These are phyloP conservation scores for Fermentozyma sake DNA, from an alignment of 1,139 yeast species.

Conservation along the genomic window DNA sequence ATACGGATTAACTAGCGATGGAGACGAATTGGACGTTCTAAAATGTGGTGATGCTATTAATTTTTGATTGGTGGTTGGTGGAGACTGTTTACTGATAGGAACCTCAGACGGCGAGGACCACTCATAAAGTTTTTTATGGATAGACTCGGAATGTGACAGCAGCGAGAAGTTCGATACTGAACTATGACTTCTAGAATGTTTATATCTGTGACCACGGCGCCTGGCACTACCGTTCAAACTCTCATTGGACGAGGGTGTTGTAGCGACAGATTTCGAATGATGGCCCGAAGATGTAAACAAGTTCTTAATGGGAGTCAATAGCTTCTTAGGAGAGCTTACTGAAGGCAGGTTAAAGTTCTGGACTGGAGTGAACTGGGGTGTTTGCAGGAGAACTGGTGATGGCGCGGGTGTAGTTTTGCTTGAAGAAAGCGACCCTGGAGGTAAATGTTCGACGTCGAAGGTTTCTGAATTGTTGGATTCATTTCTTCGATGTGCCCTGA, in stretches of 20 bases:
- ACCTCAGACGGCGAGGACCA: too few species aligned
- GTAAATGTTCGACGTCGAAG: constrained; percentile 8
- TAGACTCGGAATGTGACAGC: too few species aligned
- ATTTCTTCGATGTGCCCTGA: constrained; percentile 37
- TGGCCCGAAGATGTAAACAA: constrained; percentile 28
- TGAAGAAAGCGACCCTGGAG: constrained; percentile 2
- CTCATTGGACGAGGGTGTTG: constrained; percentile 12
- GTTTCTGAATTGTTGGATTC: constrained; percentile 11
- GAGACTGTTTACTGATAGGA: too few species aligned
- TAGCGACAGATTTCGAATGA: constrained; percentile 11
- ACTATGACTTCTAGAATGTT: constrained; percentile 5
- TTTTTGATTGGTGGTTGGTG: too few species aligned
- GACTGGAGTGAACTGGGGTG: constrained; percentile 26
- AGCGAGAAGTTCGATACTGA: too few species aligned
- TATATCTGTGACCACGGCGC: constrained; percentile 2
- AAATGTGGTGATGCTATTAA: constrained; percentile 1
- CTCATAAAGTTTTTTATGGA: too few species aligned
- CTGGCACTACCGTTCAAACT: constrained; percentile 9
- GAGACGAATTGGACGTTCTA: constrained; percentile 6
- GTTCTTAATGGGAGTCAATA: constrained; percentile 40
- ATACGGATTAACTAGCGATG: constrained; percentile 5
- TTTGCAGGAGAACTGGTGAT: constrained; percentile 13
- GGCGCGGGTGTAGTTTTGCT: constrained; percentile 12
- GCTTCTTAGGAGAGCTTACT: constrained; percentile 38
- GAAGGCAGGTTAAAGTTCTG: constrained; percentile 6